Base-by-base conservation (phyloP, 2,329 filamentous ascomycete species). In the Lasiodiplodia hormozganensis region DNA sequence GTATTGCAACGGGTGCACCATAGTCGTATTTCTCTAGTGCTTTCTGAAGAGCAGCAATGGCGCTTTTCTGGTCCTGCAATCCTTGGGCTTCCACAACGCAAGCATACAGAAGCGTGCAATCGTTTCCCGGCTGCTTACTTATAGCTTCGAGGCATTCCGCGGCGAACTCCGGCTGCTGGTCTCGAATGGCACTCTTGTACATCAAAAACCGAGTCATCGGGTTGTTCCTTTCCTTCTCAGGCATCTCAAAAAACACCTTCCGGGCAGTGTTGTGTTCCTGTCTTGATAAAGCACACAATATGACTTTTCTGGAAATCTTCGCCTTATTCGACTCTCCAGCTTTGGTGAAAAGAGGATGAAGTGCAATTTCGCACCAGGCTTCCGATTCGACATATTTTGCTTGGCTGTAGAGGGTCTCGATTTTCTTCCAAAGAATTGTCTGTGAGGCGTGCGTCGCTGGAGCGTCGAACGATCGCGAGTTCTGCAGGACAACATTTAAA, bases 1-100 rank as follows among this genome's bases (percentile, higher is more conserved):
- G 85, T 5, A 90, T 75, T 2, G 82, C 82, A 25, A 81, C 76
- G 2, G 86, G 81, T 5, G 80, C 76, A 56, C 74, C 79, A 64
- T 84, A 82, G 28, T 87, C 82, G 69, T 85, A 84, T 65, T 85
- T 86, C 34, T 88, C 83, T 16, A 91, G 80, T 1, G 93, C 82
- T 69, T 85, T 83, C 71, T 87, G 86, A 57, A 94, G 76, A 12
- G 87, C 86, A 36, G 83, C 77, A 14, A 90, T 80, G 2, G 89
- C 87, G 70, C 90, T 88, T 0, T 82, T 70, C 62, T 86, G 89
- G 70, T 93, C 87, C 0, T 89, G 88, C 0, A 82, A 82, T 70
- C 88, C 83, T 62, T 94, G 89, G 2, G 93, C 91, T 76, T 96
- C 93, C 34, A 93, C 81, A 25, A 93, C 87, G 73, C 94, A 97